A percentile compares a stretch with the other conserved stretches of the same genome.
Evolutionary conservation across 2,329 filamentous ascomycete species (phyloP).

Genomic region (Onygenales sp.): DNA sequence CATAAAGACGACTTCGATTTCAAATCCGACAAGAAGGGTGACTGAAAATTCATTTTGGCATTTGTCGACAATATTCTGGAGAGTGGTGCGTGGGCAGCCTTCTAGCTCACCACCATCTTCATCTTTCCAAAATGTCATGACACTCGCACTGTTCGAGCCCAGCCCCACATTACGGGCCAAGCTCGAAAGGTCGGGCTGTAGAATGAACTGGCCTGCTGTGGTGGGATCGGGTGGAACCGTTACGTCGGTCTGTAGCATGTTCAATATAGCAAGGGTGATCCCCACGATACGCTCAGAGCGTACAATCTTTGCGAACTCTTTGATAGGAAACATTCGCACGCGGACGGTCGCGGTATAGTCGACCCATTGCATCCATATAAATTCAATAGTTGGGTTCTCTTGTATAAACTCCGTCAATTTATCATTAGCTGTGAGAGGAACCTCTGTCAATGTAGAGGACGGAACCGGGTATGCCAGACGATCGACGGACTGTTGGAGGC

Average conservation of each 20-base stretch:
- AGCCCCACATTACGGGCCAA: slow-evolving; percentile 50
- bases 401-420: slow-evolving; percentile 39
- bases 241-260: slow-evolving; percentile 59
- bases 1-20: slow-evolving; percentile 70
- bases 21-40: slow-evolving; percentile 62
- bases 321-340: slow-evolving; percentile 58
- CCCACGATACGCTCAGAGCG: slow-evolving; percentile 43
- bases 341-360: slow-evolving; percentile 66
- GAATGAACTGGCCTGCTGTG: slow-evolving; percentile 55
- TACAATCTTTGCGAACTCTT: slow-evolving; percentile 43
- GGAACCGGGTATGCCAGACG: too few relatives aligned
- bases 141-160: slow-evolving; percentile 50
- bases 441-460: background rate
- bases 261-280: slow-evolving; percentile 55
- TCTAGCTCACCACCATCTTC: slow-evolving; percentile 41
- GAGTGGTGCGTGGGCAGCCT: slow-evolving; percentile 57
- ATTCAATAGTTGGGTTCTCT: slow-evolving; percentile 47
- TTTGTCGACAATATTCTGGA: slow-evolving; percentile 46
- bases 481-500: slow-evolving; percentile 37
- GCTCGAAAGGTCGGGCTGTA: slow-evolving; percentile 57
- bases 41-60: slow-evolving; percentile 45
- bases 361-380: slow-evolving; percentile 65
- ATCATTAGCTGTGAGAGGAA: background rate
- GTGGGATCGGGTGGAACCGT: slow-evolving; percentile 43
- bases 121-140: slow-evolving; percentile 58